These are phyloP conservation scores for Ceratorhiza oryzae-sativae DNA, from an alignment of 1,284 basidiomycete genomes.

Conservation along the genomic window DNA sequence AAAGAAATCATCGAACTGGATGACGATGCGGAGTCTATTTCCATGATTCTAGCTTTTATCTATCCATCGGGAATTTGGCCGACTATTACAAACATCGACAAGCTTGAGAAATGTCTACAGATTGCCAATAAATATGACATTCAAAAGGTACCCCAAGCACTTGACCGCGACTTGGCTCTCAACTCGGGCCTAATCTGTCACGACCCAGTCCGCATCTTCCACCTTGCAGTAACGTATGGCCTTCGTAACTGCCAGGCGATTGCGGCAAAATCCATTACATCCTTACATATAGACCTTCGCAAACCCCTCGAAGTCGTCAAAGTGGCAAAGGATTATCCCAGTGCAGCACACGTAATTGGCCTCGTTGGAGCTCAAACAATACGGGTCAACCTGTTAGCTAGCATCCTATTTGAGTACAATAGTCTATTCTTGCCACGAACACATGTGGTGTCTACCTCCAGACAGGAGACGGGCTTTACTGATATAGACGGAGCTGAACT, in stretches of 20 bases:
- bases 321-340: background rate
- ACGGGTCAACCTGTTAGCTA: background rate
- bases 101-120: background rate
- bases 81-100: background rate
- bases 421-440: background rate
- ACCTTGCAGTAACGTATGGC: background rate
- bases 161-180: slow-evolving; percentile 11
- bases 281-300: slow-evolving; percentile 7
- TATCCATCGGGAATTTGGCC: slow-evolving; percentile 6
- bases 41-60: slow-evolving; percentile 15
- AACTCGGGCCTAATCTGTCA: background rate
- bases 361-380: background rate
- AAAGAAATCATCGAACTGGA: background rate
- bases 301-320: background rate
- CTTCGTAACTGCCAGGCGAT: background rate
- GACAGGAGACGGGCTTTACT: background rate
- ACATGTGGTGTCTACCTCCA: background rate
- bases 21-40: slow-evolving; percentile 23
- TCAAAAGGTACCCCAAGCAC: slow-evolving; percentile 4
- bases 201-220: slow-evolving; percentile 3
- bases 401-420: background rate
- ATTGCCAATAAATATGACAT: slow-evolving; percentile 17
- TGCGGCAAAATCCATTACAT: background rate
- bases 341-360: background rate
- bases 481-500: background rate